phyloP scores from a whole-genome alignment of 306 rosid species.

The Luffa aegyptiaca region DNA sequence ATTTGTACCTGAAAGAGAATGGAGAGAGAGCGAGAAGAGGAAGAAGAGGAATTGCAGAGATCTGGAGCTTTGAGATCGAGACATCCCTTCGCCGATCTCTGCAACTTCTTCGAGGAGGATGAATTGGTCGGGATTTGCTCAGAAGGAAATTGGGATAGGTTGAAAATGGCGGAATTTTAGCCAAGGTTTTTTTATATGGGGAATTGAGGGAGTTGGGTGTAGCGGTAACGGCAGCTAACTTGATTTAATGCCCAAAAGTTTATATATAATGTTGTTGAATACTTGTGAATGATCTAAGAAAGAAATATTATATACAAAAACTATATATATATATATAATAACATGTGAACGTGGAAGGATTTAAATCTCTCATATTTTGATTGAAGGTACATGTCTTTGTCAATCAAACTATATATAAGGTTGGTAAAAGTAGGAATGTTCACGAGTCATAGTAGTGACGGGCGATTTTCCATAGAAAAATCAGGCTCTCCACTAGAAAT shows the following conservation, averaged over 20 bases:
- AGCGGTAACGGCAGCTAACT: background rate
- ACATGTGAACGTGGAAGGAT: too few species aligned
- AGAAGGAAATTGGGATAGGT: background rate
- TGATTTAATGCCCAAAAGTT: background rate
- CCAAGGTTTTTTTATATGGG: background rate
- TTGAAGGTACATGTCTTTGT: too few species aligned
- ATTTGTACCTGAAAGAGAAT: conserved; percentile 30
- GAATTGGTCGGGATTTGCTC: background rate
- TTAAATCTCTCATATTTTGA: too few species aligned
- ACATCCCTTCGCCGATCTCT: conserved; percentile 23
- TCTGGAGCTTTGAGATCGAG: conserved; percentile 21
- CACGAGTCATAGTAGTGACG: too few species aligned
- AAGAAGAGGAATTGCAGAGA: conserved; percentile 31
- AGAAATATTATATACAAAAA: background rate
- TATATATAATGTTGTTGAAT: background rate
- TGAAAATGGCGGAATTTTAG: background rate
- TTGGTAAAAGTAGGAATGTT: too few species aligned
- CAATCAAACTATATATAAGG: too few species aligned
- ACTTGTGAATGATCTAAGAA: background rate
- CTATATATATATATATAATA: too few species aligned
- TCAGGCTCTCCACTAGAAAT: too few species aligned
- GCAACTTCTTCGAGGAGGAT: background rate
- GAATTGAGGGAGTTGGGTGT: background rate
- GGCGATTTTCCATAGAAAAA: too few species aligned
- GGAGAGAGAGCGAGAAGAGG: conserved; percentile 25